phyloP scores from a whole-genome alignment of 805 yeast genomes.

The Nakazawaea molendinolei region DNA sequence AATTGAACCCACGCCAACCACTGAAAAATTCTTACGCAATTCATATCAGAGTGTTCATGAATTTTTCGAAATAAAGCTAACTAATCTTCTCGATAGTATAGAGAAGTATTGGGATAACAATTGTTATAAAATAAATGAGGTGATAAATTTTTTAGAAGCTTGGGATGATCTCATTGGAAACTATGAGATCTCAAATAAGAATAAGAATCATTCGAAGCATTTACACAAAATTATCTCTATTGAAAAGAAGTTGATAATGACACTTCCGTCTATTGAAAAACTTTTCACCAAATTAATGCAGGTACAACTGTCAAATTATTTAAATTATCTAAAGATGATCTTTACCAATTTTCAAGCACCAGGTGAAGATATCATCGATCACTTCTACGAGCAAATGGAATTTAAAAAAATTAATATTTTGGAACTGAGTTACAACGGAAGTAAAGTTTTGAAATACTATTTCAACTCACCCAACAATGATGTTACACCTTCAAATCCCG shows the following conservation, averaged over 20 bases:
- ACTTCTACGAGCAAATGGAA: background rate
- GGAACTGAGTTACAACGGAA: background rate
- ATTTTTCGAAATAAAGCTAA: background rate
- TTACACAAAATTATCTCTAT: background rate
- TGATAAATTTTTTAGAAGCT: too few relatives aligned
- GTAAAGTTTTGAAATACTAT: constrained; percentile 6
- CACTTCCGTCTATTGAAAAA: too few relatives aligned
- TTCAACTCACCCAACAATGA: background rate
- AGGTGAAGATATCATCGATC: background rate
- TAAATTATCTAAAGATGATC: too few relatives aligned
- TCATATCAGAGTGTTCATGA: constrained; percentile 1
- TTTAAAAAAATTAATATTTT: background rate
- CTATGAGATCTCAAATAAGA: background rate
- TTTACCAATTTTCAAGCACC: background rate
- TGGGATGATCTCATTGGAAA: too few relatives aligned
- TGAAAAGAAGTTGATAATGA: background rate
- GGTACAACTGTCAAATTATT: too few relatives aligned
- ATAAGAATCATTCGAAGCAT: background rate
- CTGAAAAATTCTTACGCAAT: constrained; percentile 3
- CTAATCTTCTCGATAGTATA: background rate
- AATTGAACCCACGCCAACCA: background rate
- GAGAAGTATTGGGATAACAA: too few relatives aligned
- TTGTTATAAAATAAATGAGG: too few relatives aligned
- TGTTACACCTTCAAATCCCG: constrained; percentile 2
- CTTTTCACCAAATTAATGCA: too few relatives aligned